Conservation (phyloP, 1,284 basidiomycete genomes). For the Malassezia caprae region DNA sequence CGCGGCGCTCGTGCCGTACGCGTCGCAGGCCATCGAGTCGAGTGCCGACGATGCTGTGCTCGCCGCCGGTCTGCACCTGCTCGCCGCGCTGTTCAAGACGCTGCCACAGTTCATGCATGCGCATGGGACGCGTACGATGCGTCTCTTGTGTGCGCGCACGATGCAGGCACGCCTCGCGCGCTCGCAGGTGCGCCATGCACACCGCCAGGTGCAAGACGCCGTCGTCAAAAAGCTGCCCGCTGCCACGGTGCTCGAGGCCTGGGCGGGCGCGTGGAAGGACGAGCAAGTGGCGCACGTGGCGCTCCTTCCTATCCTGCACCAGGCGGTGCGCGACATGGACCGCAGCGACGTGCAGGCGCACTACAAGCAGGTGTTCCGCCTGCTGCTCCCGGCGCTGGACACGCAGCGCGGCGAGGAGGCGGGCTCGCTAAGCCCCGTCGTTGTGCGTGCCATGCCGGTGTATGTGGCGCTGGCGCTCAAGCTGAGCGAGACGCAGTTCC, state of each 20-base stretch:
- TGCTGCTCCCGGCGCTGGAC: slow-evolving; percentile 73
- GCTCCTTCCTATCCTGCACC: slow-evolving; percentile 34
- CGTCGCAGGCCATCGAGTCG: not conserved
- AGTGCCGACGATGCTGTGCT: slow-evolving; percentile 9
- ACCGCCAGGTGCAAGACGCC: slow-evolving; percentile 12
- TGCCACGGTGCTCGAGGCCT: slow-evolving; percentile 7
- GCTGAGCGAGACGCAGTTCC: slow-evolving; percentile 84
- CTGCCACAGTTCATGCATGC: slow-evolving; percentile 42
- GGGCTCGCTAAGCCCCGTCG: slow-evolving; percentile 48
- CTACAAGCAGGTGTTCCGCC: slow-evolving; percentile 64
- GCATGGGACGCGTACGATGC: slow-evolving; percentile 22
- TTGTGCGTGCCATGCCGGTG: slow-evolving; percentile 53
- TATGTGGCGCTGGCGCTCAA: slow-evolving; percentile 85
- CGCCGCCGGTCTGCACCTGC: slow-evolving; percentile 27
- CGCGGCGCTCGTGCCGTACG: slow-evolving; percentile 25
- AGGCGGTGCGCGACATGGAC: slow-evolving; percentile 30
- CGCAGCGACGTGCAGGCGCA: slow-evolving; percentile 56
- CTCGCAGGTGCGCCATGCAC: not conserved
- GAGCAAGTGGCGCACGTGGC: not conserved
- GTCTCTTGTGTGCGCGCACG: slow-evolving; percentile 22
- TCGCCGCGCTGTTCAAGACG: slow-evolving; percentile 30
- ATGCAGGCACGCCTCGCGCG: slow-evolving; percentile 10
- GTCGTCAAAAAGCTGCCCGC: slow-evolving; percentile 15
- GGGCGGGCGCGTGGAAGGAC: slow-evolving; percentile 6
- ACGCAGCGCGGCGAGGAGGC: slow-evolving; percentile 50